Conservation (phyloP, 768 basidiomycete genomes). For the Hericium erinaceus region DNA sequence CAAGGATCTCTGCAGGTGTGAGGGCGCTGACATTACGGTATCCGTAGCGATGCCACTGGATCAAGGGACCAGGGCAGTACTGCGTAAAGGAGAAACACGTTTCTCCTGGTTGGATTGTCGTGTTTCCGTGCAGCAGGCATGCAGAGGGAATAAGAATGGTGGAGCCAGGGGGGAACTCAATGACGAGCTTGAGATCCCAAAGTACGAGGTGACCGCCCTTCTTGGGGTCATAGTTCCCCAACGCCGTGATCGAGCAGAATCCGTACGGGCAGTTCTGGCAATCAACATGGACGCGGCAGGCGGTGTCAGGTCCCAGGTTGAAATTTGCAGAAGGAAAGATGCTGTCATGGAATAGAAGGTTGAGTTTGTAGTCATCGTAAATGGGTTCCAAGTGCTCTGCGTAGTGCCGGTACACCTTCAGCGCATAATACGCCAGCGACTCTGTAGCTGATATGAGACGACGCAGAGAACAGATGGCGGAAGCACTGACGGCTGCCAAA, state of each 20-base stretch:
- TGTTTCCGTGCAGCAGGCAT: slow-evolving; percentile 13
- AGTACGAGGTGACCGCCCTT: slow-evolving; percentile 1
- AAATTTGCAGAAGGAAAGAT: slow-evolving; percentile 9
- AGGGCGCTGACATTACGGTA: too few relatives aligned
- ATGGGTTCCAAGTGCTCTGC: too few relatives aligned
- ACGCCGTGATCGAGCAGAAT: slow-evolving; percentile 11
- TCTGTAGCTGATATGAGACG: too few relatives aligned
- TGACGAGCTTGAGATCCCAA: too few relatives aligned
- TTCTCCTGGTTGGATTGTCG: slow-evolving; percentile 6
- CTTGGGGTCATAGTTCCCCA: slow-evolving; percentile 11
- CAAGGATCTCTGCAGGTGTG: too few relatives aligned
- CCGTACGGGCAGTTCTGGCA: slow-evolving; percentile 2
- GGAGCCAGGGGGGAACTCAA: too few relatives aligned
- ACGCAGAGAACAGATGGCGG: too few relatives aligned
- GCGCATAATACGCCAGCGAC: too few relatives aligned
- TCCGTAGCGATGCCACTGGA: neutral
- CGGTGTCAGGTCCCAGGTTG: slow-evolving; percentile 12
- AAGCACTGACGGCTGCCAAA: too few relatives aligned
- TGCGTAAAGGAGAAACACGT: neutral
- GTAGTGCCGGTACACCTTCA: too few relatives aligned
- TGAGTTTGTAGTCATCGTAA: too few relatives aligned
- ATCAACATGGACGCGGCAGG: slow-evolving; percentile 7
- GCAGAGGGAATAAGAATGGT: slow-evolving; percentile 7
- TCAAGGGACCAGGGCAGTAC: too few relatives aligned
- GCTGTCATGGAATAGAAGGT: slow-evolving; percentile 5